Evolutionary conservation across 371 early-diverging fungal species (phyloP).

Genomic region (Phascolomyces articulosus): DNA sequence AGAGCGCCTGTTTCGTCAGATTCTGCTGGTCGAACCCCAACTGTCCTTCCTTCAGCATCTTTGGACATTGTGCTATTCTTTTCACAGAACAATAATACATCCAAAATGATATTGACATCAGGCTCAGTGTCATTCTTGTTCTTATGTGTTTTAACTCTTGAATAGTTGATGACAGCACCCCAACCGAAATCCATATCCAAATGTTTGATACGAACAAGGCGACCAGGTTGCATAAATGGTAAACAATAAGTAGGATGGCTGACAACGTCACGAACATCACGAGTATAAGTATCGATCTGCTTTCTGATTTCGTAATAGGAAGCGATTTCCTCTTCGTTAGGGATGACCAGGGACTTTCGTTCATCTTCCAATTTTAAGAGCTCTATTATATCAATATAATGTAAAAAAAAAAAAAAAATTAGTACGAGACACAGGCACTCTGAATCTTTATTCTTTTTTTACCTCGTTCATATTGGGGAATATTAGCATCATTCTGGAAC

Average conservation of each 20-base stretch:
- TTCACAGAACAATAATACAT: constrained; percentile 83
- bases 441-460: neutral
- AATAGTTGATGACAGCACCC: constrained; percentile 79
- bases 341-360: constrained; percentile 59
- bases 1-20: constrained; percentile 62
- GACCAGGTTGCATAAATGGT: constrained; percentile 89
- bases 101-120: constrained; percentile 70
- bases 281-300: constrained; percentile 67
- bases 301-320: constrained; percentile 79
- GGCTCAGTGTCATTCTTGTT: constrained; percentile 34
- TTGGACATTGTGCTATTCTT: constrained; percentile 56
- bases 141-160: constrained; percentile 24
- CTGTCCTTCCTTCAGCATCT: constrained; percentile 59
- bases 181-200: constrained; percentile 89
- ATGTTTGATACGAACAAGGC: constrained; percentile 74
- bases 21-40: constrained; percentile 65
- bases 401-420: no score
- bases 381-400: constrained; percentile 27
- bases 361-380: constrained; percentile 62
- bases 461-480: constrained; percentile 79
- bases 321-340: constrained; percentile 70
- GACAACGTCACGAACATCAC: constrained; percentile 79
- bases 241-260: constrained; percentile 80
- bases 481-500: constrained; percentile 88
- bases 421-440: no score